A percentile compares a stretch with the other conserved stretches of the same genome.
phyloP scores from a whole-genome alignment of 805 yeast species.

The Saturnispora serradocipensis region DNA sequence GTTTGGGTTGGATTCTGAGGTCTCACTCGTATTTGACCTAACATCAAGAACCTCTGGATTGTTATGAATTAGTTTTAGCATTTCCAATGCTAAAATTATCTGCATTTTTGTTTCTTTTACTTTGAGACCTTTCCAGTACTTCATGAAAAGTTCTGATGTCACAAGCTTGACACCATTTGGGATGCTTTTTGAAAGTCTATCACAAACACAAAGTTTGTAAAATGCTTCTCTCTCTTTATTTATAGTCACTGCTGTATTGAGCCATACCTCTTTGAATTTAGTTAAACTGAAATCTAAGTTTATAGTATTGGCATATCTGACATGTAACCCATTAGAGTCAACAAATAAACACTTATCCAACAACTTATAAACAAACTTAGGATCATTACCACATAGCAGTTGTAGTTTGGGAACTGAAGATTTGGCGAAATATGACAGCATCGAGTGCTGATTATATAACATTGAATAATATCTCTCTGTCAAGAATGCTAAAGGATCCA shows the following conservation, averaged over 20 bases:
- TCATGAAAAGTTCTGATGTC: slow-evolving; percentile 5
- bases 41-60: neutral
- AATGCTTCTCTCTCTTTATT: neutral
- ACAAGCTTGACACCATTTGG: neutral
- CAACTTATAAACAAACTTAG: slow-evolving; percentile 13
- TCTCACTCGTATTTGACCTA: neutral
- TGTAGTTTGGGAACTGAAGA: slow-evolving; percentile 25
- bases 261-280: slow-evolving; percentile 1
- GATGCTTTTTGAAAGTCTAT: neutral
- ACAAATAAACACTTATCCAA: slow-evolving; percentile 15
- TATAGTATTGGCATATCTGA: neutral
- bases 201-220: slow-evolving; percentile 10
- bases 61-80: slow-evolving; percentile 15
- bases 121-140: slow-evolving; percentile 13
- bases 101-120: slow-evolving; percentile 25
- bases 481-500: slow-evolving; percentile 24
- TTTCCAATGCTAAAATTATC: slow-evolving; percentile 22
- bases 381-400: slow-evolving; percentile 20
- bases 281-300: neutral
- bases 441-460: slow-evolving; percentile 20
- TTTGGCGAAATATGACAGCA: slow-evolving; percentile 25
- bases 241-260: neutral
- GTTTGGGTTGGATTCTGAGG: neutral
- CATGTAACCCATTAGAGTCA: slow-evolving; percentile 14
- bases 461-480: slow-evolving; percentile 21